These are phyloP conservation scores for Gymnopilus dilepis DNA, from an alignment of 768 basidiomycete genomes.

Conservation along the genomic window DNA sequence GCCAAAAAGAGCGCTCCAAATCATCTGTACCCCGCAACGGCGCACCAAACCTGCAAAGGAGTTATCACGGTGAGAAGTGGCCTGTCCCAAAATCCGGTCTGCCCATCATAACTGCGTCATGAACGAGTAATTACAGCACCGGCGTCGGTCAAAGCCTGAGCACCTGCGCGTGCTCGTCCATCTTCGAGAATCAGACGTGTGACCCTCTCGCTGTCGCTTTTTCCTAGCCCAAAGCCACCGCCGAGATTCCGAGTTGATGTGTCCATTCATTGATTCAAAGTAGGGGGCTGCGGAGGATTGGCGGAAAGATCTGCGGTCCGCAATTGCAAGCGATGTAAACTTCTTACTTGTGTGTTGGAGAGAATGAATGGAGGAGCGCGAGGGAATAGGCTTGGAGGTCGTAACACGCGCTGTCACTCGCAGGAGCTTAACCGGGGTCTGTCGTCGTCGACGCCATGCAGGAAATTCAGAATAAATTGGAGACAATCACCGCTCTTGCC, in stretches of 20 bases:
- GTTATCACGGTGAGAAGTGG: slow-evolving; percentile 16
- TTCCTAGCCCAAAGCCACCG: slow-evolving; percentile 1
- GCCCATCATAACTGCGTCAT: slow-evolving; percentile 18
- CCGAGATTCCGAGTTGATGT: slow-evolving; percentile 7
- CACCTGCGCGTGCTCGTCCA: slow-evolving; percentile 11
- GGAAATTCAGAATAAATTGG: not conserved
- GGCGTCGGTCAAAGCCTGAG: slow-evolving; percentile 9
- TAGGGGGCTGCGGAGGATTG: slow-evolving; percentile 1
- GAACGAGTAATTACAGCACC: slow-evolving; percentile 17
- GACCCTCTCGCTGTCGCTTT: slow-evolving; percentile 4
- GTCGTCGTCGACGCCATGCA: not conserved
- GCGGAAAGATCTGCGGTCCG: slow-evolving; percentile 3
- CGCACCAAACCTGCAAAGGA: not conserved
- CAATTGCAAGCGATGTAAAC: not conserved
- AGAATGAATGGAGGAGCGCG: not conserved
- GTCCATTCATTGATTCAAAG: not conserved
- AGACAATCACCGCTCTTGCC: not conserved
- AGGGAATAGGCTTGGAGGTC: not conserved
- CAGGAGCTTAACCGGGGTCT: not conserved
- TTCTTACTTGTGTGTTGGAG: too few relatives aligned
- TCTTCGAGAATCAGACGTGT: slow-evolving; percentile 16
- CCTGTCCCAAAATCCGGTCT: slow-evolving; percentile 8
- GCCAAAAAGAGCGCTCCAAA: not conserved
- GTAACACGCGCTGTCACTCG: slow-evolving; percentile 10
- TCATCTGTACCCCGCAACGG: not conserved